Evolutionary conservation across 441 rosid species (phyloP).

Genomic region (Brassica balearica): DNA sequence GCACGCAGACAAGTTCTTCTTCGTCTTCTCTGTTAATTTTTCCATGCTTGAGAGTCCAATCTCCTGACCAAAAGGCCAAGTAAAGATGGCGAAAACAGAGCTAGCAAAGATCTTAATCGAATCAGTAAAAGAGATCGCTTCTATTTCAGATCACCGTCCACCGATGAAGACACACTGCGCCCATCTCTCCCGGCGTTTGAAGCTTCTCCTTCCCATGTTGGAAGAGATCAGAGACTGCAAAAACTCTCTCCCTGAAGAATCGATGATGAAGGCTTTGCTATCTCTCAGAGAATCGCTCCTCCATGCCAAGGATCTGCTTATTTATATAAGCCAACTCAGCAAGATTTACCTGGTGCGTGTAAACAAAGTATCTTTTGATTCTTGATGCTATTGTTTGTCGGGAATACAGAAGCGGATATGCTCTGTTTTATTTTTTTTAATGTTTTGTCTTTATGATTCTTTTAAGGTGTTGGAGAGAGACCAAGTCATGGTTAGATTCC

Average conservation of each 20-base stretch:
- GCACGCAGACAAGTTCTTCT: conserved; percentile 14
- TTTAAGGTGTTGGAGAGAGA: conserved; percentile 83
- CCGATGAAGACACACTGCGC: conserved; percentile 74
- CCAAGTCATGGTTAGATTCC: conserved; percentile 63
- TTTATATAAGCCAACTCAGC: conserved; percentile 74
- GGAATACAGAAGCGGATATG: conserved; percentile 8
- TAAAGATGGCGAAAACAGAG: conserved; percentile 50
- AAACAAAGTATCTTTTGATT: background rate
- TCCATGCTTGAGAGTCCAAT: conserved; percentile 17
- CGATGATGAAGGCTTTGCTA: conserved; percentile 51
- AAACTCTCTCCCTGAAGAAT: conserved; percentile 56
- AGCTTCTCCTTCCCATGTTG: conserved; percentile 80
- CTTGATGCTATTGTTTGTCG: conserved; percentile 5
- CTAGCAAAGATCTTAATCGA: conserved; percentile 64
- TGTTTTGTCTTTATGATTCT: background rate
- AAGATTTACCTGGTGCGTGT: conserved; percentile 82
- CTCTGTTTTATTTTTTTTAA: background rate
- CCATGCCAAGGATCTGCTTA: conserved; percentile 74
- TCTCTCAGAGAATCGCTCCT: conserved; percentile 58
- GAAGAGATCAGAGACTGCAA: conserved; percentile 83
- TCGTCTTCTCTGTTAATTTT: background rate
- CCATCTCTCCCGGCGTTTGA: conserved; percentile 74
- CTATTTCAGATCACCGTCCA: conserved; percentile 57
- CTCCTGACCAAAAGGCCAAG: background rate
- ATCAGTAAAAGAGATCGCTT: conserved; percentile 64